Evolutionary conservation across 495 filamentous ascomycete genomes (phyloP).

Genomic region (Aspergillus nanangensis): DNA sequence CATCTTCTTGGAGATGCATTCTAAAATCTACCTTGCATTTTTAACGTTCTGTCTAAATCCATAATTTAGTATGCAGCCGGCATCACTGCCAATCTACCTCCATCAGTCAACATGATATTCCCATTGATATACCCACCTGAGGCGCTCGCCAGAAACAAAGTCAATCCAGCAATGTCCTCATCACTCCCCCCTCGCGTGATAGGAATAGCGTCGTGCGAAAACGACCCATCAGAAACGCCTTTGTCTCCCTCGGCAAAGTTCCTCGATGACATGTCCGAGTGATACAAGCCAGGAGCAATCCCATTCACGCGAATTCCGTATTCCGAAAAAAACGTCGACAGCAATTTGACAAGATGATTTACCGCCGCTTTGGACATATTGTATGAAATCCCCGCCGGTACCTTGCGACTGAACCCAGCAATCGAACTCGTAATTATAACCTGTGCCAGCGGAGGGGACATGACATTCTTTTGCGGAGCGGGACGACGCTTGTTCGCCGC

Average conservation of each 20-base stretch:
- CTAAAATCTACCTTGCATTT: not conserved
- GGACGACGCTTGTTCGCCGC: slow-evolving; percentile 51
- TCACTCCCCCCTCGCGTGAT: slow-evolving; percentile 47
- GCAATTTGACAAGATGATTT: slow-evolving; percentile 60
- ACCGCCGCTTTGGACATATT: slow-evolving; percentile 59
- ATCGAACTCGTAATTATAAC: slow-evolving; percentile 63
- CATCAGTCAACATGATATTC: slow-evolving; percentile 52
- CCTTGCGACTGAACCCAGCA: slow-evolving; percentile 51
- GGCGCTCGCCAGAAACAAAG: slow-evolving; percentile 59
- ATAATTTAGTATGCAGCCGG: slow-evolving; percentile 38
- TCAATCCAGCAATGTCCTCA: slow-evolving; percentile 60
- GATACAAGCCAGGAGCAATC: slow-evolving; percentile 63
- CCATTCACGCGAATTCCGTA: slow-evolving; percentile 62
- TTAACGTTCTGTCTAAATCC: not conserved
- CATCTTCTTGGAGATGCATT: not conserved
- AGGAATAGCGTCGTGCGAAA: slow-evolving; percentile 44
- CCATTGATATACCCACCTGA: slow-evolving; percentile 61
- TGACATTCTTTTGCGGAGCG: slow-evolving; percentile 26
- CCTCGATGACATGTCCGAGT: slow-evolving; percentile 55
- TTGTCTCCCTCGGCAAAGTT: slow-evolving; percentile 14
- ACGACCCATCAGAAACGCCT: slow-evolving; percentile 35
- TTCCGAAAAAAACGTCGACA: slow-evolving; percentile 47
- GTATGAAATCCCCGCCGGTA: slow-evolving; percentile 58
- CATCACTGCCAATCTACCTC: slow-evolving; percentile 48
- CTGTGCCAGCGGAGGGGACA: slow-evolving; percentile 52